Evolutionary conservation across 2,329 filamentous ascomycete species (phyloP).

Genomic region (Exophiala alcalophila): DNA sequence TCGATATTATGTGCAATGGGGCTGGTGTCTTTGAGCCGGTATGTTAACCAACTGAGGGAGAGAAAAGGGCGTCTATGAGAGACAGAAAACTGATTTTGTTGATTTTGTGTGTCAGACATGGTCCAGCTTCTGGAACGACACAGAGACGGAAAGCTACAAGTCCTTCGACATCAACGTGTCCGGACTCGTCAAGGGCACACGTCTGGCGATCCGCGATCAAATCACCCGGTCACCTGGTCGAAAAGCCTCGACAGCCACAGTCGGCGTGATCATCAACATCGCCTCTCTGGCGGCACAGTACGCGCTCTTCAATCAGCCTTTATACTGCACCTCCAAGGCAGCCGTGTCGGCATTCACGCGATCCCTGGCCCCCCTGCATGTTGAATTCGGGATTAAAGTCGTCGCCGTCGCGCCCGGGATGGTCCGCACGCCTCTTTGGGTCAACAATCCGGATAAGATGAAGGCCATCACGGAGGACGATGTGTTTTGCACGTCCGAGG

Average conservation of each 20-base stretch:
- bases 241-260: constrained; percentile 34
- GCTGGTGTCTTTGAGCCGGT: constrained; percentile 41
- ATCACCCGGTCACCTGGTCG: constrained; percentile 7
- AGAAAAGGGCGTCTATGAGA: too few species aligned
- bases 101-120: constrained; percentile 1
- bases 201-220: constrained; percentile 50
- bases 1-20: constrained; percentile 47
- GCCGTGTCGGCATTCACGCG: constrained; percentile 50
- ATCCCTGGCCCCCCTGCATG: constrained; percentile 49
- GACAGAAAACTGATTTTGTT: too few species aligned
- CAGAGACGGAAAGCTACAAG: constrained; percentile 44
- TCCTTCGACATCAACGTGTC: constrained; percentile 50
- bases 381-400: constrained; percentile 51
- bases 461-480: constrained; percentile 50
- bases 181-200: constrained; percentile 51
- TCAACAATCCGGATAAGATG: constrained; percentile 59
- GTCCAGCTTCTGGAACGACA: constrained; percentile 24
- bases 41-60: too few species aligned
- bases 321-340: constrained; percentile 51
- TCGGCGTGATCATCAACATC: constrained; percentile 45
- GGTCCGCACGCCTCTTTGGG: constrained; percentile 61
- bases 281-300: constrained; percentile 48
- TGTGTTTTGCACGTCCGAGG: constrained; percentile 58
- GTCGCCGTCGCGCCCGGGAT: constrained; percentile 60
- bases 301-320: constrained; percentile 40